Evolutionary conservation across 345 rosid genomes (phyloP), one percentile per base, ranked within the genome.

Genomic region (Theobroma cacao): DNA sequence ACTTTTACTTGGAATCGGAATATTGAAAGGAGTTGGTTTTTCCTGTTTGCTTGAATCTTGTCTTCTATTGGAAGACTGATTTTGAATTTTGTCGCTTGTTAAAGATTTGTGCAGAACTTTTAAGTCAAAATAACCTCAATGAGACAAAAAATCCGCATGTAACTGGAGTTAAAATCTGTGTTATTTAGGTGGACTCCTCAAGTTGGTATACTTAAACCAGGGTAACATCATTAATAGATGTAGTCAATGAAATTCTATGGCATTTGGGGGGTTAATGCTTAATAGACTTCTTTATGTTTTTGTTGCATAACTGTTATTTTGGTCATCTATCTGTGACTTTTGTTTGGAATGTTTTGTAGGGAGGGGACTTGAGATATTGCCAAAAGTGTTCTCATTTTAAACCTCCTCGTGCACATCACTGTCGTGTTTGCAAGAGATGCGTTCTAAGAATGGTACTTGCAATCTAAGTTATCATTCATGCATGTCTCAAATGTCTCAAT

Each of bases 351-450:
- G 63, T 74, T 34, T 85, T 86, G 66, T 91, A 94, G 98, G 98
- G 98, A 79, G 98, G 97, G 78, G 97, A 93, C 82, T 86, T 94
- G 86, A 88, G 98, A 80, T 91, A 85, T 85, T 94, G 98, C 80
- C 98, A 91, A 84, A 94, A 94, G 85, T 94, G 98, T 80, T 88
- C 94, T 65, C 91, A 85, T 76, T 85, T 77, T 83, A 94, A 94
- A 80, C 98, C 98, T 80, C 95, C 98, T 1, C 94, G 98, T 77
- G 97, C 98, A 17, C 98, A 94, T 82, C 98, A 94, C 78, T 94
- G 98, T 41, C 97, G 98, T 70, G 88, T 93, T 82, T 94, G 98
- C 86, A 91, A 85, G 89, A 87, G 97, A 91, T 94, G 98, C 79
- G 97, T 94, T 43, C 77, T 94, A 62, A 87, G 91, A 81, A 94